Conservation (phyloP, 2,329 filamentous ascomycete genomes). For the Nemania bipapillata region DNA sequence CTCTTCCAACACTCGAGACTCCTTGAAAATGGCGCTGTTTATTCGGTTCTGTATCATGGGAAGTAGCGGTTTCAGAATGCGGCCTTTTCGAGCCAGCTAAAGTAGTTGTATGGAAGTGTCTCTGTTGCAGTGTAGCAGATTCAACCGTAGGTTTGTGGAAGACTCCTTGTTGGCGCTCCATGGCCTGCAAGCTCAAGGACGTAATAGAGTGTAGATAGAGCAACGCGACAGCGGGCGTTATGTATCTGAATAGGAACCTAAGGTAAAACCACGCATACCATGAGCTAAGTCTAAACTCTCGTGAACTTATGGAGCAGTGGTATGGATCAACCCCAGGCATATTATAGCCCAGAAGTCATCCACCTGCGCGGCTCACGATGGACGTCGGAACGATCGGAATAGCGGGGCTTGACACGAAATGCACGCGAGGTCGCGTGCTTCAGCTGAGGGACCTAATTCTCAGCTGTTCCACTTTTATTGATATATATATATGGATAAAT, state of each 20-base stretch:
- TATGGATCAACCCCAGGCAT: background rate
- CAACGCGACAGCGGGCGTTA: background rate
- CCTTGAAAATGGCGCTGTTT: constrained; percentile 45
- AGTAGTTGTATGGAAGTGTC: constrained; percentile 54
- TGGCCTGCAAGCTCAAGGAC: constrained; percentile 18
- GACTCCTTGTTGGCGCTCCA: constrained; percentile 50
- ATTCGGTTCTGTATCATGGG: constrained; percentile 40
- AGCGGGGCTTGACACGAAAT: constrained; percentile 32
- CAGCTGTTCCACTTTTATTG: background rate
- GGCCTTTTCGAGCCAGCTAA: constrained; percentile 63
- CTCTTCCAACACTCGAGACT: constrained; percentile 38
- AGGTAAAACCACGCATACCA: background rate
- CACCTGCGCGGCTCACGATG: background rate
- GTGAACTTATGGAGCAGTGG: background rate
- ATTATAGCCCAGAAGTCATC: background rate
- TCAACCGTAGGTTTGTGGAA: constrained; percentile 65
- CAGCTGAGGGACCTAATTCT: background rate
- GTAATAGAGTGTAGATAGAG: background rate
- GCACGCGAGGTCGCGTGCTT: constrained; percentile 37
- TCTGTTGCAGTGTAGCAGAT: constrained; percentile 56
- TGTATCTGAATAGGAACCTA: background rate
- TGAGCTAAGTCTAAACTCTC: background rate
- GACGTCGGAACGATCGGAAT: background rate
- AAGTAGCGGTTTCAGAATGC: constrained; percentile 39
- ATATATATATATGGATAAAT: constrained; percentile 3